Conservation (phyloP, 495 filamentous ascomycete genomes). For the Ascodesmis nigricans region DNA sequence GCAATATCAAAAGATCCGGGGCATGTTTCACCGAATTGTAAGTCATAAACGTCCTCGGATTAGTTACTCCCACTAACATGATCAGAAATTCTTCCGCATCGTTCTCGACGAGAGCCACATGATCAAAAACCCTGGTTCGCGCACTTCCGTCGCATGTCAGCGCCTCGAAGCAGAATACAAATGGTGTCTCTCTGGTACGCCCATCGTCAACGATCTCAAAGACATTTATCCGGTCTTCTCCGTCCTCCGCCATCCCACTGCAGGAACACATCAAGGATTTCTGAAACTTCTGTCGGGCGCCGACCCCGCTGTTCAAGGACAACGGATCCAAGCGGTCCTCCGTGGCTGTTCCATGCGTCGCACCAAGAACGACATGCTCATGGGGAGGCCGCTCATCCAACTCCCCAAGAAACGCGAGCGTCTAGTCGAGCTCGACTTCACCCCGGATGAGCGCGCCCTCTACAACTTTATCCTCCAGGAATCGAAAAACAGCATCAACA, state of each 20-base stretch:
- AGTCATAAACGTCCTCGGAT: not conserved
- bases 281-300: not conserved
- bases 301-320: not conserved
- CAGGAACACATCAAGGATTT: conserved; percentile 1
- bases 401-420: conserved; percentile 12
- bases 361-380: conserved; percentile 15
- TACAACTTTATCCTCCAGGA: no score
- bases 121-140: conserved; percentile 19
- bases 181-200: conserved; percentile 23
- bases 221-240: conserved; percentile 9
- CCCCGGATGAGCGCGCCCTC: conserved; percentile 7
- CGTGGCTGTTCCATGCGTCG: conserved; percentile 15
- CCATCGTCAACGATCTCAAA: conserved; percentile 19
- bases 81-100: conserved; percentile 20
- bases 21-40: conserved; percentile 10
- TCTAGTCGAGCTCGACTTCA: conserved; percentile 11
- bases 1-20: conserved; percentile 1
- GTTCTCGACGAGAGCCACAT: conserved; percentile 23
- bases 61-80: conserved; percentile 6
- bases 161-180: conserved; percentile 6
- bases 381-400: conserved; percentile 13
- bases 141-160: conserved; percentile 9
- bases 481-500: not conserved
- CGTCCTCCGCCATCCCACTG: conserved; percentile 11
- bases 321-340: conserved; percentile 11